phyloP scores from a whole-genome alignment of 352 stramenopile species.

The Pythium chondricola region DNA sequence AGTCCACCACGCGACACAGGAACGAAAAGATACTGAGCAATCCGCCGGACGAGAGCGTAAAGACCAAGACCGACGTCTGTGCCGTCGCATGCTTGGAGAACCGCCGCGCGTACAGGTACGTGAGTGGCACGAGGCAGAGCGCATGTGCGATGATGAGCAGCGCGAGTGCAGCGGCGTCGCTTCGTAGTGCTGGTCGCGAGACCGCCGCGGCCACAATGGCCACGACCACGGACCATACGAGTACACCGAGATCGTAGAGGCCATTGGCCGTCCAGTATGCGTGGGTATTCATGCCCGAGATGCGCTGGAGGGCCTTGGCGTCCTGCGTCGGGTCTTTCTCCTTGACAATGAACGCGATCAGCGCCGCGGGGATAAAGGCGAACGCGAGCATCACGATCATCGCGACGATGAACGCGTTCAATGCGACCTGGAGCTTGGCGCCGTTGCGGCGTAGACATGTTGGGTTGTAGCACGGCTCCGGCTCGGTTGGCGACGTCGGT shows the following conservation, averaged over 20 bases:
- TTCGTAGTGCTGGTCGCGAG: constrained; percentile 26
- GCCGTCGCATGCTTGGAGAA: constrained; percentile 55
- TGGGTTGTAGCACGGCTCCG: constrained; percentile 16
- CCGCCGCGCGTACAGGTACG: constrained; percentile 55
- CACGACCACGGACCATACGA: constrained; percentile 31
- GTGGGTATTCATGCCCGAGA: constrained; percentile 40
- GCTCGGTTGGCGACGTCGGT: neutral
- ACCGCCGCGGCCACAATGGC: constrained; percentile 34
- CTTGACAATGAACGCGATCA: constrained; percentile 57
- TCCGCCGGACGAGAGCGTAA: constrained; percentile 45
- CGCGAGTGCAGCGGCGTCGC: constrained; percentile 35
- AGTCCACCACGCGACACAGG: constrained; percentile 63
- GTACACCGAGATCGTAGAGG: constrained; percentile 46
- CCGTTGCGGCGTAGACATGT: constrained; percentile 42
- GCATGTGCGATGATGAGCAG: constrained; percentile 37
- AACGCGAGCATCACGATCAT: constrained; percentile 66
- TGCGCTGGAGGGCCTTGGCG: constrained; percentile 55
- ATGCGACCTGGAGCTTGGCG: constrained; percentile 51
- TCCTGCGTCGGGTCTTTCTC: constrained; percentile 67
- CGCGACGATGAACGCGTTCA: constrained; percentile 57
- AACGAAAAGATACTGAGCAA: constrained; percentile 77
- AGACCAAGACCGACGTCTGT: constrained; percentile 63
- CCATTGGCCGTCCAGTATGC: constrained; percentile 61
- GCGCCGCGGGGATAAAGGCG: constrained; percentile 54
- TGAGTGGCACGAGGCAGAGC: constrained; percentile 44